Base-by-base conservation (phyloP, 192 early-diverging fungal species). In the Coemansia sp. region DNA sequence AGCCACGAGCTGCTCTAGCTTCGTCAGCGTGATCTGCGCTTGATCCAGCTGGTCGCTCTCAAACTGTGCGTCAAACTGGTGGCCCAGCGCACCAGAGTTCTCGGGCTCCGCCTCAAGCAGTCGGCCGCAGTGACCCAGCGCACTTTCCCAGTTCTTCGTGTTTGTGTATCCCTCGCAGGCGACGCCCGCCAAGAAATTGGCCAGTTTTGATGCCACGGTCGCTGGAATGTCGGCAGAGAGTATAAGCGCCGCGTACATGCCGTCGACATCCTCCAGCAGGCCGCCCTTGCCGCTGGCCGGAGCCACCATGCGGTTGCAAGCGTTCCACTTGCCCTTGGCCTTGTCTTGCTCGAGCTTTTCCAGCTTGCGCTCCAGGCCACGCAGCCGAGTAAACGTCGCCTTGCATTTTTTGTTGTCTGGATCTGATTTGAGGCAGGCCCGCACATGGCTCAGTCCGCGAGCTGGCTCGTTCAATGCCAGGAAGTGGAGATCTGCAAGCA, bases 341-440 rank as follows among this genome's bases (percentile, higher is more conserved):
- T 86, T 62, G 59, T 89, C 84, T 1, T 59, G 68, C 20, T 88
- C 84, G 19, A 94, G 79, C 64, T 79, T 88, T 19, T 74, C 73
- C 17, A 96, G 64, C 31, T 78, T 82, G 71, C 94, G 93, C 37
- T 94, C 89, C 27, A 93, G 69, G 51, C 87, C 86, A 60, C 94
- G 95, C 37, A 96, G 64, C 53, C 73, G 79, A 25, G 85, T 74
- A 70, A 94, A 95, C 6, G 88, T 65, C 6, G 68, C 79, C 76
- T 95, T 96, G 86, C 97, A 98, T 31, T 76, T 36, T 73, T 93
- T 94, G 75, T 99, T 89, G 46, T 99, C 97, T 1, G 94, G 96
- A 70, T 99, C 97, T 5, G 89, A 89, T 27, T 89, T 86, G 12
- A 97, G 79, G 71, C 97, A 97, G 61, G 94, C 92, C 53, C 96